Base-by-base conservation (phyloP, 345 rosid species). In the Bruguiera sexangula region DNA sequence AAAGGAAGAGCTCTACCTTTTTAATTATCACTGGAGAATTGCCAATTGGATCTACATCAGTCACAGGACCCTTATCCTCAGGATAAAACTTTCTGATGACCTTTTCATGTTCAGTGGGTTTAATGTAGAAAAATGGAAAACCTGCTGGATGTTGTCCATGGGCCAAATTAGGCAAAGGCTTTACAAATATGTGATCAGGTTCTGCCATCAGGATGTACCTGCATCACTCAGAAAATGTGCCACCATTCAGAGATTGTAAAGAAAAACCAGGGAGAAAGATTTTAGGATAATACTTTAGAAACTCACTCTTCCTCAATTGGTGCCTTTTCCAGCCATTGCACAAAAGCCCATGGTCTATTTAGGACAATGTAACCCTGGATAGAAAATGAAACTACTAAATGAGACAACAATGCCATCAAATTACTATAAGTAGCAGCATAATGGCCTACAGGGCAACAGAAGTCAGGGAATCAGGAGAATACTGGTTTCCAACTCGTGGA, bases 271-370 rank as follows among this genome's bases (percentile, higher is more conserved):
- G 55, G 16, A 30, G 10, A 75, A 46, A 52, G 61, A 50, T 36
- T 7, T n/a, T 11, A 26, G 46, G 21, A 22, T 31, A 22, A 8
- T 65, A 46, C 63, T 65, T 52, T 39, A 58, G 53, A 46, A 52
- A 67, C 96, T 85, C 85, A 95, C 99, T 95, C 96, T 85, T 92
- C 98, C 75, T 85, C 82, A 36, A 95, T 92, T 57, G 85, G 84
- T 65, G 98, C 90, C 75, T 86, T 95, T 74, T 87, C 92, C 79
- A 95, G 87, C 98, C 98, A 92, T 61, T 92, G 99, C 67, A 88
- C 97, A 66, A 95, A 95, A 3, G 99, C 99, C 96, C 99, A 95
- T 26, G 99, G 99, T 77, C 99, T 87, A 75, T 95, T 92, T 69
- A 95, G 83, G 73, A 95, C 99, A 69, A 92, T 84, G 75, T 95